Conservation (phyloP, 306 rosid genomes). For the Prunus mongolica region DNA sequence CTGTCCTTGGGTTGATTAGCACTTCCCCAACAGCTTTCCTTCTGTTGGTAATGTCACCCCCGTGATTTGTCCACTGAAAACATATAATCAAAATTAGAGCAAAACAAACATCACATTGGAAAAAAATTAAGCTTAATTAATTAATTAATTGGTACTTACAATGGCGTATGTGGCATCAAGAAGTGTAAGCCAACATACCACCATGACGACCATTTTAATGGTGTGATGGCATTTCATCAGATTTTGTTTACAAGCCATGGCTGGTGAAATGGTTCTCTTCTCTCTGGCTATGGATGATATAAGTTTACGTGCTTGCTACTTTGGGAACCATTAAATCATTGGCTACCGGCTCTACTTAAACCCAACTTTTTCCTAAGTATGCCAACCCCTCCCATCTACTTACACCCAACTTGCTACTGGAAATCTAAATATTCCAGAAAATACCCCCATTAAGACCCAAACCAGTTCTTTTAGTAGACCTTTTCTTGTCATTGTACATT, state of each 20-base stretch:
- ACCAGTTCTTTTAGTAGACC: neutral
- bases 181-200: constrained; percentile 2
- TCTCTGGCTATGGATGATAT: neutral
- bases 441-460: neutral
- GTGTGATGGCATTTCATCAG: neutral
- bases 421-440: neutral
- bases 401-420: neutral
- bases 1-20: constrained; percentile 21
- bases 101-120: neutral
- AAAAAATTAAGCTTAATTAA: neutral
- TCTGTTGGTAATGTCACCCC: constrained; percentile 25
- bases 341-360: neutral
- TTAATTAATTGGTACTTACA: neutral
- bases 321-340: neutral
- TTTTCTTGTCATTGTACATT: neutral
- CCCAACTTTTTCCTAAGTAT: neutral
- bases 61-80: constrained; percentile 39
- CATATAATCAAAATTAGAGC: neutral
- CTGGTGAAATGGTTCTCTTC: neutral
- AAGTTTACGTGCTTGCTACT: neutral
- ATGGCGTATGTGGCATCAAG: constrained; percentile 11
- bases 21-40: constrained; percentile 23
- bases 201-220: neutral
- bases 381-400: neutral
- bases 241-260: neutral